A percentile compares a stretch with the other conserved stretches of the same genome.
These are phyloP conservation scores for Begonia fuchsioides DNA, from an alignment of 306 rosid species.

Conservation along the genomic window DNA sequence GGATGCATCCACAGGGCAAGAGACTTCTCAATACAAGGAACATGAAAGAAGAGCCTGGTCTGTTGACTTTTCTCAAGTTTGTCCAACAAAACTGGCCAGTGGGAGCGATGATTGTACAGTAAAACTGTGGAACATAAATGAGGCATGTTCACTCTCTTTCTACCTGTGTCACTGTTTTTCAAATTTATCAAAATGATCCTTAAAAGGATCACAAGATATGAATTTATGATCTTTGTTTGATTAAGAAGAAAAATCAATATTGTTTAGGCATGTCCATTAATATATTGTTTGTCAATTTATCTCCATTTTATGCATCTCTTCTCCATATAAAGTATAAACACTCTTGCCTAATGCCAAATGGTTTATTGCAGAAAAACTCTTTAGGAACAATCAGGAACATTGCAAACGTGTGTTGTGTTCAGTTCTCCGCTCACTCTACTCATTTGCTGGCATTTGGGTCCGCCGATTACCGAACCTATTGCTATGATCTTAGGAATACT, in stretches of 20 bases:
- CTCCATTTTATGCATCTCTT: no score
- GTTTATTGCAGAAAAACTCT: constrained; percentile 49
- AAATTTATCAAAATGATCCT: no score
- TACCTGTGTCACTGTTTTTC: constrained; percentile 6
- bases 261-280: no score
- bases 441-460: constrained; percentile 73
- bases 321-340: no score
- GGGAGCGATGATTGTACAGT: constrained; percentile 89
- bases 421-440: constrained; percentile 79
- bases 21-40: constrained; percentile 50
- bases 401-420: constrained; percentile 94
- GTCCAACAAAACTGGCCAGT: constrained; percentile 90
- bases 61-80: constrained; percentile 69
- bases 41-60: constrained; percentile 93
- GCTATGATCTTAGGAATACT: constrained; percentile 81
- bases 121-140: constrained; percentile 80
- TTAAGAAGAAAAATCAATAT: no score
- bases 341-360: neutral
- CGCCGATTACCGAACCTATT: constrained; percentile 70
- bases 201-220: no score
- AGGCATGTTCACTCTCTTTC: constrained; percentile 38
- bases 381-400: constrained; percentile 57
- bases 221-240: no score
- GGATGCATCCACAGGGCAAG: constrained; percentile 90
- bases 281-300: no score